phyloP scores from a whole-genome alignment of 2,329 filamentous ascomycete genomes.

The Pyricularia grisea region DNA sequence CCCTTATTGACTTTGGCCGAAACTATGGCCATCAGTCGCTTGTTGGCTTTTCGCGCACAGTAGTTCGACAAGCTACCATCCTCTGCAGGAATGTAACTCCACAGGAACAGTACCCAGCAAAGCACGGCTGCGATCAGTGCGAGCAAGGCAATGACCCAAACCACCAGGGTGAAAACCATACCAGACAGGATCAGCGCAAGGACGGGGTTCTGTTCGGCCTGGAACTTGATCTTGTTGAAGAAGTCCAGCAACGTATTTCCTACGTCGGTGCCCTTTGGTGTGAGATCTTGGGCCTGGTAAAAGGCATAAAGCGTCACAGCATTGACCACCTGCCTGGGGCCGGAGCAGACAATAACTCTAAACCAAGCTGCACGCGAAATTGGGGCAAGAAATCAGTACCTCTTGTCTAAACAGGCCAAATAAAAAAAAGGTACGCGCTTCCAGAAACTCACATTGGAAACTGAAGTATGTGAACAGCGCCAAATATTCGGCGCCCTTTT shows the following conservation, averaged over 20 bases:
- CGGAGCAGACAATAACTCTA: conserved; percentile 81
- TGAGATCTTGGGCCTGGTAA: conserved; percentile 46
- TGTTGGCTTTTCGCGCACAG: conserved; percentile 87
- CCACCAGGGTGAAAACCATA: conserved; percentile 85
- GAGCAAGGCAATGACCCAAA: conserved; percentile 79
- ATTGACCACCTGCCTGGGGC: conserved; percentile 86
- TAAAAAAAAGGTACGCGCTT: not conserved
- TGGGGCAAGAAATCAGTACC: not conserved
- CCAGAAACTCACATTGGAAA: conserved; percentile 46
- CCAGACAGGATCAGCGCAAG: conserved; percentile 77
- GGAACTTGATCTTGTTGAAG: conserved; percentile 67
- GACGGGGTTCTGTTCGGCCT: conserved; percentile 64
- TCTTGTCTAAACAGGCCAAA: not conserved
- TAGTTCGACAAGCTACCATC: conserved; percentile 78
- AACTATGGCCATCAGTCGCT: conserved; percentile 74
- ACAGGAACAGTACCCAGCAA: conserved; percentile 83
- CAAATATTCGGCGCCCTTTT: conserved; percentile 82
- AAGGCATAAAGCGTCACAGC: conserved; percentile 73
- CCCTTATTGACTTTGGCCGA: conserved; percentile 82
- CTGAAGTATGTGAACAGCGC: conserved; percentile 86
- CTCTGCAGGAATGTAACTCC: conserved; percentile 76
- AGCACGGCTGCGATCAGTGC: conserved; percentile 64
- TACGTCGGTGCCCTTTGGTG: conserved; percentile 29
- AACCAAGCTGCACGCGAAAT: conserved; percentile 57
- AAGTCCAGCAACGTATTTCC: conserved; percentile 63